A percentile compares a stretch with the other conserved stretches of the same genome.
Evolutionary conservation across 768 basidiomycete species (phyloP).

Genomic region (Cystofilobasidium capitatum): DNA sequence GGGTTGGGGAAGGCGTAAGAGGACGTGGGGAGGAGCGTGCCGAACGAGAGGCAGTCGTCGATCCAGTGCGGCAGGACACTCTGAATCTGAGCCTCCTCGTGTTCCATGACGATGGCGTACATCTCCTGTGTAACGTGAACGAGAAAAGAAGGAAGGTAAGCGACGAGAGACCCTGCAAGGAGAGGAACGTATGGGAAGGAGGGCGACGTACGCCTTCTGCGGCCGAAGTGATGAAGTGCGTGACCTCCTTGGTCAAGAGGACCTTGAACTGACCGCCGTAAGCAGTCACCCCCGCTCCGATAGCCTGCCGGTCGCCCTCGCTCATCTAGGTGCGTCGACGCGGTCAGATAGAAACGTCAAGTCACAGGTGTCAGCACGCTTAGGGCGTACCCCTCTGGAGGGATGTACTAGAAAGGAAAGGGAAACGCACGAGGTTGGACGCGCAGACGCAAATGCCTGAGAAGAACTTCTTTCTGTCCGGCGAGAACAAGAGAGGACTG

Average conservation of each 20-base stretch:
- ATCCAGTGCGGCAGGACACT: conserved; percentile 89
- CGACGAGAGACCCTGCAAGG: not conserved
- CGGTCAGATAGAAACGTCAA: no score
- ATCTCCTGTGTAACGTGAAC: conserved; percentile 39
- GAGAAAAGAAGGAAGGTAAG: not conserved
- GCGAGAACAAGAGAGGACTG: conserved; percentile 58
- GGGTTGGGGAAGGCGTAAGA: conserved; percentile 54
- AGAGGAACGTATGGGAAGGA: not conserved
- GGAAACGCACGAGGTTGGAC: conserved; percentile 50
- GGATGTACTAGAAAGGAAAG: not conserved
- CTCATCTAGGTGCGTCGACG: no score
- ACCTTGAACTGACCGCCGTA: conserved; percentile 74
- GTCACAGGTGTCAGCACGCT: not conserved
- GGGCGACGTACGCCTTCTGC: conserved; percentile 31
- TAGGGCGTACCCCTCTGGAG: no score
- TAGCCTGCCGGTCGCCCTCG: conserved; percentile 56
- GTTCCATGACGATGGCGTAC: conserved; percentile 48
- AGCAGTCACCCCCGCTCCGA: conserved; percentile 60
- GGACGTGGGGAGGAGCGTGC: conserved; percentile 31
- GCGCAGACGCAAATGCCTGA: conserved; percentile 65
- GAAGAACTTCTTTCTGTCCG: conserved; percentile 68
- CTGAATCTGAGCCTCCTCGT: conserved; percentile 44
- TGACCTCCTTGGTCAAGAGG: conserved; percentile 71
- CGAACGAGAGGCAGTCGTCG: conserved; percentile 50
- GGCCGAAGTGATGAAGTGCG: conserved; percentile 65